These are phyloP conservation scores for sunflower (Helianthus annuus) DNA, from an alignment of 129 eudicot species.

Conservation along the genomic window HanXRQr2.0-SUNRISE NC_035436.2:157495915-157496414, in stretches of 20 bases:
- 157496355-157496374: not conserved
- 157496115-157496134: not conserved
- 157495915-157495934: slow-evolving; percentile 93
- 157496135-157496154: slow-evolving; percentile 10
- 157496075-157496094: not conserved
- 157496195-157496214: slow-evolving; percentile 97
- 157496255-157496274: slow-evolving; percentile 98
- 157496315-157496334: slow-evolving; percentile 61
- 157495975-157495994: slow-evolving; percentile 94
- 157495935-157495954: slow-evolving; percentile 82
- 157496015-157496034: slow-evolving; percentile 78
- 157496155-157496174: slow-evolving; percentile 57
- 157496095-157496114: not conserved
- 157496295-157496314: slow-evolving; percentile 99
- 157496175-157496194: slow-evolving; percentile 97
- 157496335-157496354: not conserved
- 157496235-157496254: slow-evolving; percentile 98
- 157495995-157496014: slow-evolving; percentile 92
- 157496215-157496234: slow-evolving; percentile 79
- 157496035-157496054: slow-evolving; percentile 90
- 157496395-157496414: slow-evolving; percentile 69
- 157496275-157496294: slow-evolving; percentile 97
- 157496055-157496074: slow-evolving; percentile 11
- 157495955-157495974: slow-evolving; percentile 87
- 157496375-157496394: not conserved